Evolutionary conservation across 2,329 filamentous ascomycete genomes (phyloP).

Genomic region (Paraphaeosphaeria sporulosa): DNA sequence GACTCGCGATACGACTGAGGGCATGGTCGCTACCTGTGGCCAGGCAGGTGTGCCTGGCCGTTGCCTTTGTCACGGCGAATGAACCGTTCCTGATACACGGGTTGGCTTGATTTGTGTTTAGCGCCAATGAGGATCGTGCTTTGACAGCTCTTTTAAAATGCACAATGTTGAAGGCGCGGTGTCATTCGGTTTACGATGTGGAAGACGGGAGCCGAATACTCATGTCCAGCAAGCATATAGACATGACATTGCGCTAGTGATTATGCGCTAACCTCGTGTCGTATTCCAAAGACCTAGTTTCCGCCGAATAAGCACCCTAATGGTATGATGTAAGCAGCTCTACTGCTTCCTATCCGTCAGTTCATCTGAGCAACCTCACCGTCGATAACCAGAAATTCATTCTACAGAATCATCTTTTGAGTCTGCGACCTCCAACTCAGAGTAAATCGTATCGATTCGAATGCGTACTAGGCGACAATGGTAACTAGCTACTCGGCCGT

Average conservation of each 20-base stretch:
- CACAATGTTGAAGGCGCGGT: neutral
- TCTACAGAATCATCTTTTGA: no score
- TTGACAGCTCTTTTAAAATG: neutral
- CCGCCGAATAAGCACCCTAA: neutral
- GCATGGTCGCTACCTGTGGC: constrained; percentile 20
- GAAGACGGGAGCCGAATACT: neutral
- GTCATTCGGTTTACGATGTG: neutral
- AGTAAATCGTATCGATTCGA: neutral
- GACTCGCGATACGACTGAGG: constrained; percentile 21
- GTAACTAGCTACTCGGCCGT: neutral
- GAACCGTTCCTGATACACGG: neutral
- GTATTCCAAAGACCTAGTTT: constrained; percentile 7
- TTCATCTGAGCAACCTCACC: no score
- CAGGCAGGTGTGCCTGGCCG: no score
- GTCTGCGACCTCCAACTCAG: no score
- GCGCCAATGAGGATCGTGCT: neutral
- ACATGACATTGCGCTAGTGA: constrained; percentile 3
- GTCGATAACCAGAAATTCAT: no score
- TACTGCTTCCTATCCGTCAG: no score
- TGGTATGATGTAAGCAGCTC: no score
- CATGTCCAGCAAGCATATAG: constrained; percentile 4
- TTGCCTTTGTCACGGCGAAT: neutral
- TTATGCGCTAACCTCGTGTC: constrained; percentile 13
- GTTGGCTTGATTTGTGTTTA: neutral
- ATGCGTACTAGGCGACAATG: neutral